Base-by-base conservation (phyloP, 179 eudicot species). In the Drosera spatulata region DNA sequence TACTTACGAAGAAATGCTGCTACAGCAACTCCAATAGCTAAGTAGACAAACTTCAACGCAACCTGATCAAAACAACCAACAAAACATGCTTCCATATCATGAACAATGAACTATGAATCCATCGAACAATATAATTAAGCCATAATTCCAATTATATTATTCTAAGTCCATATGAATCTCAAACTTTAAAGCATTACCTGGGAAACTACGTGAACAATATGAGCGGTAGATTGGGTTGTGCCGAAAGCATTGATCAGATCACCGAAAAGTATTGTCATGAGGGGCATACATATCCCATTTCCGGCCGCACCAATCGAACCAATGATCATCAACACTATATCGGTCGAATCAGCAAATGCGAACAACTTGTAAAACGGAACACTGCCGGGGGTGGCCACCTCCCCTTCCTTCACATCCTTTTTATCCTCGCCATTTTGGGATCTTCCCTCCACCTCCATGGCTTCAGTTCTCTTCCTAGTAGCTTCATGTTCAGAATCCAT, bases 251-350 rank as follows among this genome's bases (percentile, higher is more conserved):
- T 41, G 39, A 50, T 61, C 40, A 61, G 45, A 38, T 61, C 39
- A 61, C 65, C 56, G 14, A 61, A 50, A n/a, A 61, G 51, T 3
- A 61, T 10, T 7, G 65, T 61, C 65, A 61, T 61, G 10, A 61
- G 10, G 13, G 65, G 65, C 65, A 61, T 50, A 14, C 56, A 50
- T 43, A 40, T 22, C 33, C 33, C 33, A 22, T 22, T 22, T 22
- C 33, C 33, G 1, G 33, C 33, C 33, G 33, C 33, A 22, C 33
- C 33, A 22, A 22, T 22, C 33, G 33, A 22, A 22, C 33, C 33
- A 22, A 22, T 22, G 33, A 22, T 22, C 33, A 22, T 22, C 33
- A 22, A 22, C 33, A 1, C 33, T 22, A 22, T 22, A 22, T 22
- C 33, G 33, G 33, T 22, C 33, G 33, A 22, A 22, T 22, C 33